These are phyloP conservation scores for Mycena galopus DNA, from an alignment of 768 basidiomycete genomes.

Conservation along the genomic window DNA sequence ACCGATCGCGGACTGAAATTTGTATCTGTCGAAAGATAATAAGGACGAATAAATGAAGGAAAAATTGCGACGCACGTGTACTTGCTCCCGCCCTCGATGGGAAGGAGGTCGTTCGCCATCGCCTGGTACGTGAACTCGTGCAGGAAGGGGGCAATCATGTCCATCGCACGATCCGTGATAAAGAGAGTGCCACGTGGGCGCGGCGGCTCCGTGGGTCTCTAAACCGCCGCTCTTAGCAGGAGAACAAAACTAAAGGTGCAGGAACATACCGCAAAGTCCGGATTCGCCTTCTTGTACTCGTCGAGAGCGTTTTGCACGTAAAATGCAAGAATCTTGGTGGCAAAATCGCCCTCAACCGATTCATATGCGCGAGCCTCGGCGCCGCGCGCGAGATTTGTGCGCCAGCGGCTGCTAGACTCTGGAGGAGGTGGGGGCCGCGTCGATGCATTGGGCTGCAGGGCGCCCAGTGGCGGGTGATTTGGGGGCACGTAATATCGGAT, in stretches of 20 bases:
- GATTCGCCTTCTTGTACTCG: conserved; percentile 87
- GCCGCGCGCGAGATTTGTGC: conserved; percentile 84
- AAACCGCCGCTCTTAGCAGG: conserved; percentile 13
- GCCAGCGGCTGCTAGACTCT: conserved; percentile 79
- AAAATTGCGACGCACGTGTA: conserved; percentile 76
- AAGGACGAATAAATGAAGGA: conserved; percentile 1
- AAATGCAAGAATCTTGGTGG: conserved; percentile 86
- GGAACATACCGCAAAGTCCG: conserved; percentile 86
- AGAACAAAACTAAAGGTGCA: not conserved
- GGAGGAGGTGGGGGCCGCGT: conserved; percentile 76
- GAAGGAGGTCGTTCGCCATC: conserved; percentile 95
- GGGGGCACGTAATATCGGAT: conserved; percentile 93
- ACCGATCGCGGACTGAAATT: conserved; percentile 91
- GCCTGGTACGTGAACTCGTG: conserved; percentile 99
- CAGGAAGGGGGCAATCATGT: conserved; percentile 88
- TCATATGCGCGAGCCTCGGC: conserved; percentile 77
- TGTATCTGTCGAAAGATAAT: conserved; percentile 73
- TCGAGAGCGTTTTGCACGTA: conserved; percentile 89
- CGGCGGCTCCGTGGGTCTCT: conserved; percentile 69
- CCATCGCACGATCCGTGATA: conserved; percentile 97
- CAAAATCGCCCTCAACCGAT: conserved; percentile 78
- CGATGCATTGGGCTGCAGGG: conserved; percentile 76
- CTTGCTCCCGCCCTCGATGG: conserved; percentile 86
- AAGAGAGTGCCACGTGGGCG: conserved; percentile 86
- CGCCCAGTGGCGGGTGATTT: conserved; percentile 86